Conservation (phyloP, 176 grass and related monocot species). For the Oryza brachyantha region DNA sequence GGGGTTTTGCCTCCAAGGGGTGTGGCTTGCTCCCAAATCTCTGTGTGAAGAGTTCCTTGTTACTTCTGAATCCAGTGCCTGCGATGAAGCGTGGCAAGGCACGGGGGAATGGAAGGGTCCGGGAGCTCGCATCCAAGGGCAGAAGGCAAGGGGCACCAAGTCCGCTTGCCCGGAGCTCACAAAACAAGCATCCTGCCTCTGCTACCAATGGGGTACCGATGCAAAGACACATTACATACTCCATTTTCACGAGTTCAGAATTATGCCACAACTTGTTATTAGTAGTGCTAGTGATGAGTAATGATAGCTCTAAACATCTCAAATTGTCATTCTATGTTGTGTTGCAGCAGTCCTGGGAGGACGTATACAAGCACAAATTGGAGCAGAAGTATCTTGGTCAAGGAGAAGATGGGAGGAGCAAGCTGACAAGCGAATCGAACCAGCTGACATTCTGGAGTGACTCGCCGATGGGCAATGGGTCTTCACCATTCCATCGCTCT, state of each 20-base stretch:
- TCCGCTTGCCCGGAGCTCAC: slow-evolving; percentile 59
- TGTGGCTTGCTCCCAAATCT: slow-evolving; percentile 84
- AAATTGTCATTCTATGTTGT: slow-evolving; percentile 2
- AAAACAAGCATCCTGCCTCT: slow-evolving; percentile 42
- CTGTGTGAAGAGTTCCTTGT: slow-evolving; percentile 69
- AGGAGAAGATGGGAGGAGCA: slow-evolving; percentile 59
- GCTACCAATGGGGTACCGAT: slow-evolving; percentile 48
- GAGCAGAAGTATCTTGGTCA: slow-evolving; percentile 54
- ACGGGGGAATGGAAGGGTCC: not conserved
- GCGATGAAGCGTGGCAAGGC: slow-evolving; percentile 47
- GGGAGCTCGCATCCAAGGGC: slow-evolving; percentile 27
- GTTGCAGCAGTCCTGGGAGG: slow-evolving; percentile 83
- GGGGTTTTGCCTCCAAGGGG: slow-evolving; percentile 60
- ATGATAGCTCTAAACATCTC: slow-evolving; percentile 15
- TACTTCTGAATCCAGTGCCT: slow-evolving; percentile 82
- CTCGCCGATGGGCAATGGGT: slow-evolving; percentile 55
- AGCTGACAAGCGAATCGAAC: slow-evolving; percentile 72
- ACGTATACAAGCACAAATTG: slow-evolving; percentile 76
- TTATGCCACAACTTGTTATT: not conserved
- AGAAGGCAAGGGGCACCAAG: slow-evolving; percentile 20
- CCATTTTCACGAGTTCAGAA: slow-evolving; percentile 8
- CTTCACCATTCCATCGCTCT: slow-evolving; percentile 67
- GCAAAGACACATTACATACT: not conserved
- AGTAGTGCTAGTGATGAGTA: not conserved
- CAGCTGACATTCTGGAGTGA: slow-evolving; percentile 78